These are phyloP conservation scores for Bremia lactucae DNA, from an alignment of 352 stramenopile genomes.

Conservation along the genomic window DNA sequence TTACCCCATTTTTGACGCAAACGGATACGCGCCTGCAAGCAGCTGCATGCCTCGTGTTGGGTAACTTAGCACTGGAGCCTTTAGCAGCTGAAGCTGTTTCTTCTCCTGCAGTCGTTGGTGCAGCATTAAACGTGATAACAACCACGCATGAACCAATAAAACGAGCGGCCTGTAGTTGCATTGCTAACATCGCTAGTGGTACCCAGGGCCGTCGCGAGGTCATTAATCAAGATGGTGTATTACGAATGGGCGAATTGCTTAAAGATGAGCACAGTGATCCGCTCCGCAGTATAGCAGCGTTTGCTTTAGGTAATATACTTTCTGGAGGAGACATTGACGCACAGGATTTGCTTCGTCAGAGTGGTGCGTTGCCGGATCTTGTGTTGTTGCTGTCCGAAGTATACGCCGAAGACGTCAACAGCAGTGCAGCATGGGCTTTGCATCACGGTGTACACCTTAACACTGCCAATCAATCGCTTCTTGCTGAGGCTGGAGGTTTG, in stretches of 20 bases:
- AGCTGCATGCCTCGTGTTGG: constrained; percentile 47
- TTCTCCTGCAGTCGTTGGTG: constrained; percentile 26
- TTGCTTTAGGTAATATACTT: constrained; percentile 58
- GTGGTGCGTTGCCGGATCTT: constrained; percentile 39
- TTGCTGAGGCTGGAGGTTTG: constrained; percentile 51
- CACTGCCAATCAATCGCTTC: constrained; percentile 44
- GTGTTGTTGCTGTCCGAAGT: constrained; percentile 51
- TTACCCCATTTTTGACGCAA: constrained; percentile 34
- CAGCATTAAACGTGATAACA: constrained; percentile 29
- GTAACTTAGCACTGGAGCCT: constrained; percentile 48
- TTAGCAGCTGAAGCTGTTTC: constrained; percentile 19
- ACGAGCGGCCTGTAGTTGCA: constrained; percentile 35
- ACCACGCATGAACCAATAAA: constrained; percentile 57
- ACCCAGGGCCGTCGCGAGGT: constrained; percentile 31
- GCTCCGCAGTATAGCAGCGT: constrained; percentile 45
- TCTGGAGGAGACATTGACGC: constrained; percentile 41
- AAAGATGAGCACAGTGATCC: constrained; percentile 40
- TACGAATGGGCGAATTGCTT: constrained; percentile 35
- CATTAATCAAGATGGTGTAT: constrained; percentile 34
- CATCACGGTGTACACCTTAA: constrained; percentile 59
- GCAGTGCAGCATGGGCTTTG: constrained; percentile 65
- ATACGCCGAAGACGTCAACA: constrained; percentile 57
- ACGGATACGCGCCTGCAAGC: constrained; percentile 49
- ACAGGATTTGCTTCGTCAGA: constrained; percentile 51
- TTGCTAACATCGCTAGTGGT: constrained; percentile 42